Evolutionary conservation across 2,329 filamentous ascomycete species (phyloP).

Genomic region (Akanthomyces dipterigenus): DNA sequence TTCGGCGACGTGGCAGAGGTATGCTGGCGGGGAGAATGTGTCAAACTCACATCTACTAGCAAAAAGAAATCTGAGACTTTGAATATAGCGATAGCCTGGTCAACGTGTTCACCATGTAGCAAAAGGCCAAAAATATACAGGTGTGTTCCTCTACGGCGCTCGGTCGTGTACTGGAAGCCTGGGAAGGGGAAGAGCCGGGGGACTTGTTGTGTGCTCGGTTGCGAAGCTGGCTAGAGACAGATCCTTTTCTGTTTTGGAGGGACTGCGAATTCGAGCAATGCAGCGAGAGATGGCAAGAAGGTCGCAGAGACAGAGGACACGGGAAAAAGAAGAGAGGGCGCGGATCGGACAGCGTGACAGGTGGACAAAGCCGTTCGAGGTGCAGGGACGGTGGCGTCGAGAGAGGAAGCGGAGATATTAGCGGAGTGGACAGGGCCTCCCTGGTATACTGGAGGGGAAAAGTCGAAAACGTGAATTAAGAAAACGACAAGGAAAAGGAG

Average conservation of each 20-base stretch:
- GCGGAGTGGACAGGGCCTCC: constrained; percentile 5
- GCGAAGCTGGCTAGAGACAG: neutral
- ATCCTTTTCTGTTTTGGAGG: neutral
- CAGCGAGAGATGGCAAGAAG: neutral
- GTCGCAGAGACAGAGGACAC: neutral
- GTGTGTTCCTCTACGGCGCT: neutral
- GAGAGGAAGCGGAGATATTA: constrained; percentile 6
- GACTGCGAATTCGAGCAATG: neutral
- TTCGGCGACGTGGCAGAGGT: constrained; percentile 1
- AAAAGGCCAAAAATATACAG: neutral
- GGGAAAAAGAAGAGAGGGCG: neutral
- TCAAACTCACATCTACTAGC: constrained; percentile 10
- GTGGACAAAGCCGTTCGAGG: neutral
- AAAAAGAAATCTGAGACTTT: constrained; percentile 4
- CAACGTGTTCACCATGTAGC: neutral
- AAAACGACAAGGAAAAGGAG: neutral
- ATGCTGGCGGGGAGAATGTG: constrained; percentile 3
- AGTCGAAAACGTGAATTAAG: constrained; percentile 3
- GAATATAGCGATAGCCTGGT: neutral
- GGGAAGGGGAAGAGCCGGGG: neutral
- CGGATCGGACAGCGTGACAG: neutral
- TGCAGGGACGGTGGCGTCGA: constrained; percentile 3
- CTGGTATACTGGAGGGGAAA: constrained; percentile 1
- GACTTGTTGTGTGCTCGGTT: neutral
- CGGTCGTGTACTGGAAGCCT: neutral